Base-by-base conservation (phyloP, 2,329 filamentous ascomycete species). In the Bipolaris bicolor region DNA sequence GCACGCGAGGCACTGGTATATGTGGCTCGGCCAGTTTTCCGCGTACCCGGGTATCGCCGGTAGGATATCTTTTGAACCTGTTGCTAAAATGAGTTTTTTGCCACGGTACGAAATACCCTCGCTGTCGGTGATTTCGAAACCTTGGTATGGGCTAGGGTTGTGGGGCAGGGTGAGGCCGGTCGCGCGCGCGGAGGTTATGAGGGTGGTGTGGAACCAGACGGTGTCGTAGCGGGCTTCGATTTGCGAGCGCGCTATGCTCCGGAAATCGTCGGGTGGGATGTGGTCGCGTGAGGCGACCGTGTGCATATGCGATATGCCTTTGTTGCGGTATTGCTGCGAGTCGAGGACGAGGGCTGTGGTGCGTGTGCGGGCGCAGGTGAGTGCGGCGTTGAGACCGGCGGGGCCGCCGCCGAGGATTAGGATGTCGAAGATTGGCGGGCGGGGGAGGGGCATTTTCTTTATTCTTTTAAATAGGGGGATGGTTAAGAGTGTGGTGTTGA, bases 1-100 rank as follows among this genome's bases (percentile, higher is more conserved):
- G 69, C 84, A 88, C 63, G 83, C 86, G 1, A 87, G 78, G 62
- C 84, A 88, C 63, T 87, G 84, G 61, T 84, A 87, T 33, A 73
- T 71, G 37, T 73, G 70, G 5, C 36, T 20, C 0, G 70, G 67
- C 84, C 84, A 88, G 52, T 82, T 82, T 39, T 86, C 81, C 0
- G 62, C 75, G 58, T 84, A 88, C 0, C 86, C 86, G 1, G 37
- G 24, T 15, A 87, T 81, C 13, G 81, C 76, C 0, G 82, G 82
- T 31, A 82, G 66, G 0, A 84, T 62, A 60, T 88, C 86, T 22
- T 66, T 70, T 0, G 83, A 77, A 0, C 86, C 86, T 0, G 76
- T 84, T 0, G 83, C 85, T 0, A 89, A 70, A 0, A 85, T 80
- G 1, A 89, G 51, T 57, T 84, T 87, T 45, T 77, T 77, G 0